A percentile compares a stretch with the other conserved stretches of the same genome.
Evolutionary conservation across 352 stramenopile species (phyloP).

Genomic region (Pythium phragmitis): DNA sequence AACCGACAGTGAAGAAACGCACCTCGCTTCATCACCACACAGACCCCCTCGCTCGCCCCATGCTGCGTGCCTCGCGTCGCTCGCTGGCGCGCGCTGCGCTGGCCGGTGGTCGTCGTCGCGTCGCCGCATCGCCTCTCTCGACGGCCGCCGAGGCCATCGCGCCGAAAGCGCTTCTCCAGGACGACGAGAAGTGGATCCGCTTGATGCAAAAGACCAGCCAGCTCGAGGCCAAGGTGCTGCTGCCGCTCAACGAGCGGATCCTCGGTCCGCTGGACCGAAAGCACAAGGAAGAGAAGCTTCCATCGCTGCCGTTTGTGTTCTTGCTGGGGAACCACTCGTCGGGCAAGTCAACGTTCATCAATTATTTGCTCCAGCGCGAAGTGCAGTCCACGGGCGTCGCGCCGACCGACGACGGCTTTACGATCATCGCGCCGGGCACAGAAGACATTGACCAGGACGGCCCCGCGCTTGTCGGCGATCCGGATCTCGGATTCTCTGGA

Average conservation of each 20-base stretch:
- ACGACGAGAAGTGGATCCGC: constrained; percentile 80
- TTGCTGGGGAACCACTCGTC: constrained; percentile 98
- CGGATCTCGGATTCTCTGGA: constrained; percentile 97
- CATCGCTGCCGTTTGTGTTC: constrained; percentile 97
- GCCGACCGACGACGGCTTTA: constrained; percentile 99
- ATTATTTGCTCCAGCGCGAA: constrained; percentile 94
- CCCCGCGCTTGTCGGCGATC: constrained; percentile 93
- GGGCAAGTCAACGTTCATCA: constrained; percentile 99
- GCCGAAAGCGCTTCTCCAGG: constrained; percentile 27
- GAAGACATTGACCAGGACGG: constrained; percentile 98
- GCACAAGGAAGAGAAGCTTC: constrained; percentile 90
- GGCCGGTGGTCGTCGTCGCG: constrained; percentile 1
- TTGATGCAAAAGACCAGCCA: constrained; percentile 83
- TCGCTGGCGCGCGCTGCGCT: constrained; percentile 18
- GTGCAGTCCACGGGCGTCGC: constrained; percentile 99
- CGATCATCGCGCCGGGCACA: constrained; percentile 96
- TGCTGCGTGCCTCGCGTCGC: constrained; percentile 29
- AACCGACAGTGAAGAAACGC: constrained; percentile 19
- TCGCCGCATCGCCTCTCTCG: constrained; percentile 12
- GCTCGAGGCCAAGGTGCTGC: constrained; percentile 65
- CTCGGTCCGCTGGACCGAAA: constrained; percentile 87
- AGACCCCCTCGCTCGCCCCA: neutral
- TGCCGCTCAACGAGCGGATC: constrained; percentile 85
- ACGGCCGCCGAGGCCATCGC: constrained; percentile 31
- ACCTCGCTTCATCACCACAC: constrained; percentile 2